Base-by-base conservation (phyloP, 2,329 filamentous ascomycete genomes). In the Simplicillium sp. region DNA sequence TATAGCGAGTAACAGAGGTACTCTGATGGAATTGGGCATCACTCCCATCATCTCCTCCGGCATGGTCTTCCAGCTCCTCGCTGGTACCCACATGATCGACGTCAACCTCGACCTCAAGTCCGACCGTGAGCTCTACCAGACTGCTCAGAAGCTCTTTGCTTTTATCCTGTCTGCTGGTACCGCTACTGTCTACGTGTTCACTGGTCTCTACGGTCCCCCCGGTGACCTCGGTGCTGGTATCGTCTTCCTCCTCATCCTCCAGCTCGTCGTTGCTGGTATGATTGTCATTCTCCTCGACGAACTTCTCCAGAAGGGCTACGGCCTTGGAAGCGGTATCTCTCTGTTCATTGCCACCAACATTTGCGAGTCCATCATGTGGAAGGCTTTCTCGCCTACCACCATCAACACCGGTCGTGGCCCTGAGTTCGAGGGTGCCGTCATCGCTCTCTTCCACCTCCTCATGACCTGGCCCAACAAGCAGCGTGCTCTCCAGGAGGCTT, bases 341-440 rank as follows among this genome's bases (percentile, higher is more conserved):
- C 85, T 98, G 50, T 98, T 98, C 78, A 98, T 98, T 62, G 92
- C 92, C 53, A 98, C 92, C 73, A 97, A 97, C 79, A 97, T 98
- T 60, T 98, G 92, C 86, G 92, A 98, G 76, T 96, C 90, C 43
- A 98, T 98, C 66, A 85, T 98, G 72, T 98, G 92, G 92, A 96
- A 96, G 78, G 92, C 94, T 39, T 97, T 98, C 77, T 97, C 90
- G 40, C 94, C 94, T 43, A 97, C 89, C 46, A 97, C 92, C 61
- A 94, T 97, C 73, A 98, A 98, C 79, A 98, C 94, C 51, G 92
- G 92, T 54, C 88, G 92, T 77, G 92, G 92, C 46, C 94, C 94
- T 56, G 92, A 98, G 71, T 98, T 97, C 59, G 92, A 98, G 76
- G 92, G 90, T 64, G 92, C 92, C 50, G 88, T 97, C 61, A 94